These are phyloP conservation scores for Trichophaea hybrida DNA, from an alignment of 2,329 filamentous ascomycete genomes.

Conservation along the genomic window DNA sequence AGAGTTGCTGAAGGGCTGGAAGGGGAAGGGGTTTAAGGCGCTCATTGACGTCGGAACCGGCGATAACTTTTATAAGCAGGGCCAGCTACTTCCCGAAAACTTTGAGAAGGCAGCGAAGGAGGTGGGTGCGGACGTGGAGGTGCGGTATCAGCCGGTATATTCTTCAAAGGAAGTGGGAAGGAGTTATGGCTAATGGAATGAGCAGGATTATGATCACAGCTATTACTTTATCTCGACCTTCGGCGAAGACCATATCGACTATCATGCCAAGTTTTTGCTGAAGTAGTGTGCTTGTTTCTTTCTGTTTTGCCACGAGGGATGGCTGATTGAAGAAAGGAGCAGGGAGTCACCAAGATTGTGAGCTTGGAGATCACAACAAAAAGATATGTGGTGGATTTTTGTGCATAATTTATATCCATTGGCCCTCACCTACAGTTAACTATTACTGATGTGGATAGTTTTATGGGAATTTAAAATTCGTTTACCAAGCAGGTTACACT, in stretches of 20 bases:
- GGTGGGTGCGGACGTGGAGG: conserved; percentile 53
- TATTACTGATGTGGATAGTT: too few relatives aligned
- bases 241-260: conserved; percentile 75
- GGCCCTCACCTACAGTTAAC: too few relatives aligned
- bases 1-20: conserved; percentile 67
- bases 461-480: too few relatives aligned
- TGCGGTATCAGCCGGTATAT: conserved; percentile 66
- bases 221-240: conserved; percentile 95
- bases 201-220: conserved; percentile 79
- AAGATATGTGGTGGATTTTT: too few relatives aligned
- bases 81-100: conserved; percentile 87
- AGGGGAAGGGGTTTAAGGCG: conserved; percentile 48
- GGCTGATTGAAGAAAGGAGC: not conserved
- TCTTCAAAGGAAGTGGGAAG: not conserved
- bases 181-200: not conserved
- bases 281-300: conserved; percentile 2
- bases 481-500: too few relatives aligned
- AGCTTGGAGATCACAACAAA: too few relatives aligned
- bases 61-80: conserved; percentile 93
- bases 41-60: conserved; percentile 49
- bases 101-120: conserved; percentile 62
- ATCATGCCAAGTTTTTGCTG: conserved; percentile 57
- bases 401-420: too few relatives aligned
- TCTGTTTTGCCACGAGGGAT: too few relatives aligned
- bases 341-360: too few relatives aligned